A percentile compares a stretch with the other conserved stretches of the same genome.
These are phyloP conservation scores for Sphagnum contortum DNA, from an alignment of 225 moss, liverwort and hornwort species.

Conservation along the genomic window DNA sequence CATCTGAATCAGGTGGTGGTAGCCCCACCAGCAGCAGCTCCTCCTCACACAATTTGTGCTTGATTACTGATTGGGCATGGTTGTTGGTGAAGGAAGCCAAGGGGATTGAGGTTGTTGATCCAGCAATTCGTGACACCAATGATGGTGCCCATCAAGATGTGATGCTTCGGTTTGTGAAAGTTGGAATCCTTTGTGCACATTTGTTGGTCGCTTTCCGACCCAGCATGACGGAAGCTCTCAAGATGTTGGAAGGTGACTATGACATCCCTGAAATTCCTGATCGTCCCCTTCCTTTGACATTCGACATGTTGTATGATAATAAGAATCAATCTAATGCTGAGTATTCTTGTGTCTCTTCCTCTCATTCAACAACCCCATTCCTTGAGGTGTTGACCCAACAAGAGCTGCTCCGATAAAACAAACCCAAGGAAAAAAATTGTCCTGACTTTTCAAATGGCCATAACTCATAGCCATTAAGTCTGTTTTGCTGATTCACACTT, in stretches of 20 bases:
- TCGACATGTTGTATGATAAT: background rate
- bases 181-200: slow-evolving; percentile 44
- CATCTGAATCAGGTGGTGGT: too few relatives aligned
- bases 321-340: too few relatives aligned
- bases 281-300: background rate
- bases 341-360: too few relatives aligned
- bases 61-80: slow-evolving; percentile 33
- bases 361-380: too few relatives aligned
- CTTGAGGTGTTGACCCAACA: too few relatives aligned
- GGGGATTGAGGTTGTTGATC: slow-evolving; percentile 16
- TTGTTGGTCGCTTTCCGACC: slow-evolving; percentile 24
- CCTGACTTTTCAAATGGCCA: too few relatives aligned
- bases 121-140: slow-evolving; percentile 5
- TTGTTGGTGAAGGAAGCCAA: slow-evolving; percentile 8
- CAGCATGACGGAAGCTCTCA: slow-evolving; percentile 22
- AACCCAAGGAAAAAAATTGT: too few relatives aligned
- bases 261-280: slow-evolving; percentile 6
- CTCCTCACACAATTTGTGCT: background rate
- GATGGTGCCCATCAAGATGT: background rate
- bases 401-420: too few relatives aligned
- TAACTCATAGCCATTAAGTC: too few relatives aligned
- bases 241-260: slow-evolving; percentile 24
- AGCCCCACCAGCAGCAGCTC: background rate
- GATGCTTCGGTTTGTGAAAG: slow-evolving; percentile 28
- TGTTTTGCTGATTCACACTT: too few relatives aligned